phyloP scores from a whole-genome alignment of 2,329 filamentous ascomycete genomes.

The Ophiobolus disseminans region DNA sequence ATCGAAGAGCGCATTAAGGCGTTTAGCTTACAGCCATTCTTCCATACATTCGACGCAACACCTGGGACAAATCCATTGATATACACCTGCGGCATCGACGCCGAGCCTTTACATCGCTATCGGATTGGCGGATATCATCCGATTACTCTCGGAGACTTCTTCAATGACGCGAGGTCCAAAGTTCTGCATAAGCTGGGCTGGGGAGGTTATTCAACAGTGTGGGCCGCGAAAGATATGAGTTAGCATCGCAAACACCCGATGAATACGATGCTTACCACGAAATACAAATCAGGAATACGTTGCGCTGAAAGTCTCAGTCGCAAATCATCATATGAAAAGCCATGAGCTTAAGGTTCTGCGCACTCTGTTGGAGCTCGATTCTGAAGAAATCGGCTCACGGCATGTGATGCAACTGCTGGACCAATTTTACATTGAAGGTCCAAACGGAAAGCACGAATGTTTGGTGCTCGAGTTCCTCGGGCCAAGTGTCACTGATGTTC shows the following conservation, averaged over 20 bases:
- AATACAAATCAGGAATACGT: slow-evolving; percentile 25
- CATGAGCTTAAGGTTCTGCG: slow-evolving; percentile 23
- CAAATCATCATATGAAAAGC: slow-evolving; percentile 10
- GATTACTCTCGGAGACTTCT: slow-evolving; percentile 21
- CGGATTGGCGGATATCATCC: slow-evolving; percentile 26
- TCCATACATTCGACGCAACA: too few relatives aligned
- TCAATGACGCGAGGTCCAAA: slow-evolving; percentile 28
- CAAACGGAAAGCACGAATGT: slow-evolving; percentile 57
- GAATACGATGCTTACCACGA: slow-evolving; percentile 7
- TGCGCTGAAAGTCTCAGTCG: slow-evolving; percentile 29
- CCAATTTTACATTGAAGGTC: slow-evolving; percentile 50
- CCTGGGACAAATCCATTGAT: too few relatives aligned
- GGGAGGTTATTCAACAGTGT: slow-evolving; percentile 32
- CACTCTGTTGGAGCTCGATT: slow-evolving; percentile 10
- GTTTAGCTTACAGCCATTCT: too few relatives aligned
- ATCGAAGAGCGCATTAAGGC: too few relatives aligned
- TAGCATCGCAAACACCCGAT: neutral
- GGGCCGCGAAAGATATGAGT: slow-evolving; percentile 26
- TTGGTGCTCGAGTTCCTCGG: slow-evolving; percentile 53
- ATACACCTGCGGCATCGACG: slow-evolving; percentile 20
- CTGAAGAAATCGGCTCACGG: slow-evolving; percentile 16
- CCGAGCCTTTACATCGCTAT: slow-evolving; percentile 32
- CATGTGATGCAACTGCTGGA: slow-evolving; percentile 49
- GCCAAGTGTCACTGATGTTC: slow-evolving; percentile 48
- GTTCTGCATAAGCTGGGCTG: slow-evolving; percentile 33